Percentiles rank a stretch among this genome's conserved stretches.
phyloP scores from a whole-genome alignment of 2,329 filamentous ascomycete genomes.

The Aquanectria penicillioides region DNA sequence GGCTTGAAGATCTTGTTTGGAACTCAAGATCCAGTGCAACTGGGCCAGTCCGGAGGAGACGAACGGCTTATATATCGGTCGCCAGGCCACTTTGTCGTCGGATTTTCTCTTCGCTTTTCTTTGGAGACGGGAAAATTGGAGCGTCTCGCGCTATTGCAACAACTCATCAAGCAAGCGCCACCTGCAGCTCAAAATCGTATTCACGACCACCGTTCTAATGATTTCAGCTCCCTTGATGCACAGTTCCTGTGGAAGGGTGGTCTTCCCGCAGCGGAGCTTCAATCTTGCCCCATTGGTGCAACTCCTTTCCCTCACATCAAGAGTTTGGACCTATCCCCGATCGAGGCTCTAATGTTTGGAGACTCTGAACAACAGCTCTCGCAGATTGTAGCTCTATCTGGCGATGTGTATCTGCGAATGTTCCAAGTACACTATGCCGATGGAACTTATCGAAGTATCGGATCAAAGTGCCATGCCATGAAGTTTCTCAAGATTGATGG shows the following conservation, averaged over 20 bases:
- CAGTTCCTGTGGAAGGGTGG: not conserved
- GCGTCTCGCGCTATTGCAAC: not conserved
- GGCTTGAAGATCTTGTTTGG: not conserved
- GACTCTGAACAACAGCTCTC: not conserved
- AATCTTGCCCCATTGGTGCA: not conserved
- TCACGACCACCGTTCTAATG: not conserved
- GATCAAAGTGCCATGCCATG: not conserved
- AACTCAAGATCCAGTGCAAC: not conserved
- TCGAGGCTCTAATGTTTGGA: not conserved
- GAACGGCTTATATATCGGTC: not conserved
- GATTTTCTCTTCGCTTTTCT: not conserved
- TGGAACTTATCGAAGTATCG: not conserved
- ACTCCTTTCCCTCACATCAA: not conserved
- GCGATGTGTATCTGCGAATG: not conserved
- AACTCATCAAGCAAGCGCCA: not conserved
- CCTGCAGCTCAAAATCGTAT: not conserved
- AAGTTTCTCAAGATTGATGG: not conserved
- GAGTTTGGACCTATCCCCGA: not conserved
- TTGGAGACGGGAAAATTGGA: not conserved
- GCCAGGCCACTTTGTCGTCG: not conserved
- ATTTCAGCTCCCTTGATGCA: not conserved
- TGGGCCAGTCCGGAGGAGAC: not conserved
- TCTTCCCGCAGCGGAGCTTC: not conserved
- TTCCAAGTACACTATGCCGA: not conserved
- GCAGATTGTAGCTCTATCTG: not conserved